phyloP scores from a whole-genome alignment of 768 basidiomycete species.

The Leccinum incarnatum region DNA sequence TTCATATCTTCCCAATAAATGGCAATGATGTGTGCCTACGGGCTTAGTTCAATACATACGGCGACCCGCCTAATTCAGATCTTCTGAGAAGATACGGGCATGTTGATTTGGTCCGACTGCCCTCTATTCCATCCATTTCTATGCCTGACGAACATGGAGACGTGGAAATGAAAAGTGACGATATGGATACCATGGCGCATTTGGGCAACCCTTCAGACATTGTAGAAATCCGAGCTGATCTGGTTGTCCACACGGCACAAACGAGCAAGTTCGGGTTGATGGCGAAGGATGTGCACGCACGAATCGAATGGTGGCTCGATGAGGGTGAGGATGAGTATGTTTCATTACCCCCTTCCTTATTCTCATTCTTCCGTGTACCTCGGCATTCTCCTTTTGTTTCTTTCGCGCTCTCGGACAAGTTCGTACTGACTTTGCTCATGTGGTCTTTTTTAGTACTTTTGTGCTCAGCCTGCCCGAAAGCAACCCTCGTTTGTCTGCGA shows the following conservation, averaged over 20 bases:
- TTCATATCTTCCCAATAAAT: not conserved
- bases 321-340: slow-evolving; percentile 86
- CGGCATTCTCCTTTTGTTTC: not conserved
- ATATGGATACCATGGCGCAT: slow-evolving; percentile 13
- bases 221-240: slow-evolving; percentile 74
- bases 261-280: slow-evolving; percentile 12
- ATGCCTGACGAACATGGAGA: slow-evolving; percentile 2
- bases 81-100: slow-evolving; percentile 94
- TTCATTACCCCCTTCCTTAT: not conserved
- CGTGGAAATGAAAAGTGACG: slow-evolving; percentile 16
- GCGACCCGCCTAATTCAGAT: slow-evolving; percentile 88
- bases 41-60: slow-evolving; percentile 90
- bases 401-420: not conserved
- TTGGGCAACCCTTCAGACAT: slow-evolving; percentile 76
- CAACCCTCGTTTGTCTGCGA: slow-evolving; percentile 58
- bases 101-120: slow-evolving; percentile 69
- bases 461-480: slow-evolving; percentile 5
- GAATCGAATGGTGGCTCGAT: slow-evolving; percentile 94
- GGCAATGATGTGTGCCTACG: not conserved
- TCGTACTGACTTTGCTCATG: slow-evolving; percentile 1
- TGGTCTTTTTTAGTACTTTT: slow-evolving; percentile 6
- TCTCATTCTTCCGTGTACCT: not conserved
- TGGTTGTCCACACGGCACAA: slow-evolving; percentile 48
- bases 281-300: slow-evolving; percentile 17
- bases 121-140: slow-evolving; percentile 28